These are phyloP conservation scores for Thalassia testudinum DNA, from an alignment of 116 monocot genomes.

Conservation along the genomic window DNA sequence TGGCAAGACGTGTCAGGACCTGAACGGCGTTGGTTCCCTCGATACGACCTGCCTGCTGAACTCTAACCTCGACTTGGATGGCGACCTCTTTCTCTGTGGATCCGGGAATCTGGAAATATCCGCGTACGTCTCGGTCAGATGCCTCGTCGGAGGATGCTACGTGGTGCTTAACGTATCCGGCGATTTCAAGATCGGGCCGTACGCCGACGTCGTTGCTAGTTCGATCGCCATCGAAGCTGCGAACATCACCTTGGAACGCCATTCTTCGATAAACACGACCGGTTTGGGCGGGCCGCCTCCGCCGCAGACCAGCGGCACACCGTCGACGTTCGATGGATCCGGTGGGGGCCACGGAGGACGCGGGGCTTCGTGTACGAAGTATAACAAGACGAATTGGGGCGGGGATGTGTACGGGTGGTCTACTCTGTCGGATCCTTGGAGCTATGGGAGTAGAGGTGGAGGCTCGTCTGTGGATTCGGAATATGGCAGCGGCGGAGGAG, in stretches of 20 bases:
- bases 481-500: slow-evolving; percentile 80
- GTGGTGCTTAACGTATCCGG: slow-evolving; percentile 54
- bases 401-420: slow-evolving; percentile 97
- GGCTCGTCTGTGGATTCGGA: slow-evolving; percentile 31
- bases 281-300: slow-evolving; percentile 62
- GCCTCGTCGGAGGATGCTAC: slow-evolving; percentile 56
- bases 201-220: slow-evolving; percentile 55
- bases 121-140: slow-evolving; percentile 34
- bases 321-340: slow-evolving; percentile 51
- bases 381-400: slow-evolving; percentile 82
- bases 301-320: slow-evolving; percentile 86
- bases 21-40: slow-evolving; percentile 65
- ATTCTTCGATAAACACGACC: slow-evolving; percentile 59
- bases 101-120: slow-evolving; percentile 49
- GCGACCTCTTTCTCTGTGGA: slow-evolving; percentile 49
- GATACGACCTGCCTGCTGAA: slow-evolving; percentile 45
- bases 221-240: slow-evolving; percentile 41
- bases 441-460: slow-evolving; percentile 89
- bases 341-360: slow-evolving; percentile 94
- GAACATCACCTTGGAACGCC: slow-evolving; percentile 30
- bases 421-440: slow-evolving; percentile 74
- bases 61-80: slow-evolving; percentile 28
- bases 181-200: slow-evolving; percentile 32
- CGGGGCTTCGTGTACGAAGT: slow-evolving; percentile 73
- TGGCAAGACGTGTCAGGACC: slow-evolving; percentile 42